These are phyloP conservation scores for Sclerospora graminicola DNA, from an alignment of 352 stramenopile genomes.

Conservation along the genomic window DNA sequence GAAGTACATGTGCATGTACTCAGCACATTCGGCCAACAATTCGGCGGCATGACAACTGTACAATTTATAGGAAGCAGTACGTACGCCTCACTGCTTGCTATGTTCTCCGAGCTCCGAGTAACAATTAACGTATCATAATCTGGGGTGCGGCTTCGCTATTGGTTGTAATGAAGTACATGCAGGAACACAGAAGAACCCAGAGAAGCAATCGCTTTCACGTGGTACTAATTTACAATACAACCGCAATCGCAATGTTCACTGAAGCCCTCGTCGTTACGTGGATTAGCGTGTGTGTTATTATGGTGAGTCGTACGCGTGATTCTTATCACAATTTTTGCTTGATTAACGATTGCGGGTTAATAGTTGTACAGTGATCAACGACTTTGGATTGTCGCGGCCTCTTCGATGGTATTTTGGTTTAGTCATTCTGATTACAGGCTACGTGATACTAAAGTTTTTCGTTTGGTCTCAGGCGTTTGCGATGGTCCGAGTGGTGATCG, in stretches of 20 bases:
- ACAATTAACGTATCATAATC: no score
- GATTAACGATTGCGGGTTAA: constrained; percentile 3
- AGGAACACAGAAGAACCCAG: constrained; percentile 17
- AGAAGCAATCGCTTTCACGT: neutral
- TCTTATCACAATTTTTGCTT: neutral
- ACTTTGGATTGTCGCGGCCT: constrained; percentile 52
- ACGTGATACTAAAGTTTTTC: neutral
- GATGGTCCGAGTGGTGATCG: constrained; percentile 25
- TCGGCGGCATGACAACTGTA: no score
- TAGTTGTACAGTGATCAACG: constrained; percentile 49
- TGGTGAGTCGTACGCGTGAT: constrained; percentile 28
- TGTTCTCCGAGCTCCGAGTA: no score
- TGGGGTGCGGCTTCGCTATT: neutral
- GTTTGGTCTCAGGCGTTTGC: constrained; percentile 31
- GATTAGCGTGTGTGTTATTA: constrained; percentile 47
- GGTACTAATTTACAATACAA: neutral
- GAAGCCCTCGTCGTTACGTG: constrained; percentile 46
- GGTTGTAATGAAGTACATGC: constrained; percentile 3
- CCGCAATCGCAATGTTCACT: constrained; percentile 30
- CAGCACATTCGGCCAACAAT: no score
- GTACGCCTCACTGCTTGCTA: no score
- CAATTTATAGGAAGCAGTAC: no score
- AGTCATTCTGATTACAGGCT: no score
- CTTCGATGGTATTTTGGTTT: constrained; percentile 30
- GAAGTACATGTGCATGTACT: no score